phyloP scores from a whole-genome alignment of 2,329 filamentous ascomycete species.

The Aspergillus udagawae region DNA sequence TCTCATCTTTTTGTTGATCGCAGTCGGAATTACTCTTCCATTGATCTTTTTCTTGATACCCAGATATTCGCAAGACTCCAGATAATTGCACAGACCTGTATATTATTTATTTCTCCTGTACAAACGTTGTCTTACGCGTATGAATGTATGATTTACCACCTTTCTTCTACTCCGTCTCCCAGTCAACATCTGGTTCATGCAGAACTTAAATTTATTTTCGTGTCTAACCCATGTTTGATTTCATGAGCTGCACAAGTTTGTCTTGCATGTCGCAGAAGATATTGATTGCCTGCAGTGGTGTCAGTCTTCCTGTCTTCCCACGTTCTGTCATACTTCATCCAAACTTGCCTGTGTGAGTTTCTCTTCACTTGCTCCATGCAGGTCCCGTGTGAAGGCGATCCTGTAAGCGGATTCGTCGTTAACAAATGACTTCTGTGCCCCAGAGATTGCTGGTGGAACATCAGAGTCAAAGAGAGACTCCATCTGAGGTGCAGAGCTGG shows the following conservation, averaged over 20 bases:
- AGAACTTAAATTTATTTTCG: neutral
- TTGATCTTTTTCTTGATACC: neutral
- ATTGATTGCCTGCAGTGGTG: conserved; percentile 45
- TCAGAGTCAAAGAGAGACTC: conserved; percentile 27
- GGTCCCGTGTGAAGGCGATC: conserved; percentile 48
- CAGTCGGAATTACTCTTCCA: neutral
- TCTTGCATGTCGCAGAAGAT: conserved; percentile 57
- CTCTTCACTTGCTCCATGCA: conserved; percentile 38
- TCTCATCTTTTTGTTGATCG: neutral
- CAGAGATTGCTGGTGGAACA: conserved; percentile 7
- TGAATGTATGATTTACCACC: neutral
- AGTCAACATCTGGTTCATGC: neutral
- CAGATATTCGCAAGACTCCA: neutral
- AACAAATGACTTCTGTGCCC: conserved; percentile 22
- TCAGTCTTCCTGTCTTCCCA: neutral
- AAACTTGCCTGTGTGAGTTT: conserved; percentile 45
- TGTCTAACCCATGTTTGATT: neutral
- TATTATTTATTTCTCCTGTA: neutral
- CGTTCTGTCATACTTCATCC: neutral
- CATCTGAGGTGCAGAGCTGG: conserved; percentile 31
- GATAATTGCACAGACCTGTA: neutral
- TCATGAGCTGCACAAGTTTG: conserved; percentile 42
- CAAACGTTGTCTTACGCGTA: neutral
- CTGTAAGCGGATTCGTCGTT: conserved; percentile 48
- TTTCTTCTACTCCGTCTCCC: neutral